Evolutionary conservation across 192 early-diverging fungal genomes (phyloP).

Genomic region (Coemansia sp.): DNA sequence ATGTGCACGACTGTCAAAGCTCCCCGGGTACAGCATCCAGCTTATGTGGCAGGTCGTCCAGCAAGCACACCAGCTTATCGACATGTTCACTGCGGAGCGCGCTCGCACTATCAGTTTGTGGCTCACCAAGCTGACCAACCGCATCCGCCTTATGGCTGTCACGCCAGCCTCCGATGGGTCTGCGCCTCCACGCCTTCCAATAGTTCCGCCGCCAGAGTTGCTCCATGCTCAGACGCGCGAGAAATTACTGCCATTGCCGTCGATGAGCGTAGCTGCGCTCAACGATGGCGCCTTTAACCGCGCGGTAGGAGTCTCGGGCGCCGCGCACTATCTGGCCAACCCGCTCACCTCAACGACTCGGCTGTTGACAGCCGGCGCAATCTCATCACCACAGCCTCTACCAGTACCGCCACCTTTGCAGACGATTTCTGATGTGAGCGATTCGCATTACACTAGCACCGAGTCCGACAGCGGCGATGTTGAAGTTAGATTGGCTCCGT

Average conservation of each 20-base stretch:
- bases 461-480: neutral
- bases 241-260: constrained; percentile 41
- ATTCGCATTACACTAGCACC: neutral
- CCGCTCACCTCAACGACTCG: constrained; percentile 12
- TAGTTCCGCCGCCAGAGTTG: constrained; percentile 42
- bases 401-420: neutral
- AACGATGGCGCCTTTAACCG: constrained; percentile 37
- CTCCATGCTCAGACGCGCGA: constrained; percentile 31
- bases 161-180: constrained; percentile 49
- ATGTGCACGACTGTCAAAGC: constrained; percentile 51
- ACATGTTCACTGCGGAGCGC: constrained; percentile 34
- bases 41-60: constrained; percentile 54
- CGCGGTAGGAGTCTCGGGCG: constrained; percentile 25
- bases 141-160: constrained; percentile 50
- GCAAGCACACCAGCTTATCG: constrained; percentile 30
- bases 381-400: neutral
- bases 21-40: constrained; percentile 51
- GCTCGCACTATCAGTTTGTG: constrained; percentile 36
- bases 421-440: neutral
- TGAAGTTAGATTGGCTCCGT: neutral
- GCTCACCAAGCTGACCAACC: constrained; percentile 44
- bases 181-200: constrained; percentile 44
- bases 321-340: constrained; percentile 43
- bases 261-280: constrained; percentile 30
- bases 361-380: neutral